These are phyloP conservation scores for Alnus glutinosa DNA, from an alignment of 306 rosid species.

Conservation along the genomic window DNA sequence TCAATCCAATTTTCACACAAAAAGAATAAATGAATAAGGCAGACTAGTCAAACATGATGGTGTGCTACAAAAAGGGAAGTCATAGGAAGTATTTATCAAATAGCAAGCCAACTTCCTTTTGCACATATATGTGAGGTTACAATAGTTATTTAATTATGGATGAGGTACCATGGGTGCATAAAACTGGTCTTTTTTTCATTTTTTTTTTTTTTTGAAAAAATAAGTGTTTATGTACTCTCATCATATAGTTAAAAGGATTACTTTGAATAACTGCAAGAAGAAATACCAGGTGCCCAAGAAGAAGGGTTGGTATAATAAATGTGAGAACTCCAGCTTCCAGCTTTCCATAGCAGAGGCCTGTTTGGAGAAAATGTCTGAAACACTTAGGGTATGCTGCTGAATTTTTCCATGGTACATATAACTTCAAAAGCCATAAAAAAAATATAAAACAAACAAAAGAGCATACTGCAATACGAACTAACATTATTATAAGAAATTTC, in stretches of 20 bases:
- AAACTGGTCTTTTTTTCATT: neutral
- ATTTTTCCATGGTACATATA: neutral
- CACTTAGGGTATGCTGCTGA: neutral
- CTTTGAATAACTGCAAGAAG: slow-evolving; percentile 16
- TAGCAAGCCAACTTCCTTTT: neutral
- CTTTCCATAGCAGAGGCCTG: slow-evolving; percentile 97
- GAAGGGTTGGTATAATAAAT: slow-evolving; percentile 63
- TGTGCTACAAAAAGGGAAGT: neutral
- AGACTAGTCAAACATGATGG: neutral
- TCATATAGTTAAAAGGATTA: neutral
- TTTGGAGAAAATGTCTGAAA: slow-evolving; percentile 22
- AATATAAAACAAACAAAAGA: neutral
- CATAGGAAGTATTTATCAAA: neutral
- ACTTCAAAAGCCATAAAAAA: neutral
- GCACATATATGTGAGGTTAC: neutral
- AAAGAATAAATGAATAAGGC: neutral
- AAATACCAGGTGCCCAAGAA: slow-evolving; percentile 89
- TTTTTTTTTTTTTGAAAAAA: neutral
- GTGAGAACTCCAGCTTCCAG: slow-evolving; percentile 89
- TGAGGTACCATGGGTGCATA: neutral
- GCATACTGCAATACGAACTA: neutral
- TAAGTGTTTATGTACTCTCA: neutral
- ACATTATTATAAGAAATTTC: neutral
- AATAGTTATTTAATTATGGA: neutral
- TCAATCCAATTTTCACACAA: neutral